Evolutionary conservation across 306 rosid species (phyloP).

Genomic region (Vachellia collinsii): DNA sequence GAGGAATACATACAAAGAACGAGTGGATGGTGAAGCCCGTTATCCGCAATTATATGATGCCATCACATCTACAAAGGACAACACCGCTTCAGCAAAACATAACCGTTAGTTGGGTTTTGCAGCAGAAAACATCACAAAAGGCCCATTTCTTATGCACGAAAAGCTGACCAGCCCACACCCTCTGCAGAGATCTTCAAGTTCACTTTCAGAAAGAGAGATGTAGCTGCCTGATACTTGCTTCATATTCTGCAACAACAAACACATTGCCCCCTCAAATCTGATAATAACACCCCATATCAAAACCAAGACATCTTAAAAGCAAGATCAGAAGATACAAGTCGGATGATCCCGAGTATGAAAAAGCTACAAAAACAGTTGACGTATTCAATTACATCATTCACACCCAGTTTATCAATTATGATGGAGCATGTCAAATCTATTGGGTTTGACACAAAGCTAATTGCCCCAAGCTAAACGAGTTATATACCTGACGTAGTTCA

Average conservation of each 20-base stretch:
- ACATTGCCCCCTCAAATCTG: slow-evolving; percentile 34
- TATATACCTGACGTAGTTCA: neutral
- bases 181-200: slow-evolving; percentile 81
- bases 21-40: too few species aligned
- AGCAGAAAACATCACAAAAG: slow-evolving; percentile 84
- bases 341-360: slow-evolving; percentile 25
- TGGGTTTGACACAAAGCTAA: neutral
- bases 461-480: neutral
- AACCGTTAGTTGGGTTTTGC: slow-evolving; percentile 51
- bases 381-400: slow-evolving; percentile 6
- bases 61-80: too few species aligned
- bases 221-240: slow-evolving; percentile 61
- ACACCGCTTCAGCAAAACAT: too few species aligned
- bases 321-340: neutral
- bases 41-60: too few species aligned
- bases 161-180: slow-evolving; percentile 71
- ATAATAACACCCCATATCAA: neutral
- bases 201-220: slow-evolving; percentile 60
- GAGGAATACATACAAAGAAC: too few species aligned
- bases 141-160: slow-evolving; percentile 63
- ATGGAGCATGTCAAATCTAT: slow-evolving; percentile 2
- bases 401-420: slow-evolving; percentile 13
- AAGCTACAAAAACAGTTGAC: slow-evolving; percentile 14
- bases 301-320: neutral
- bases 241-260: slow-evolving; percentile 43